phyloP scores from a whole-genome alignment of 2,329 filamentous ascomycete genomes.

The Alternaria arbusti region DNA sequence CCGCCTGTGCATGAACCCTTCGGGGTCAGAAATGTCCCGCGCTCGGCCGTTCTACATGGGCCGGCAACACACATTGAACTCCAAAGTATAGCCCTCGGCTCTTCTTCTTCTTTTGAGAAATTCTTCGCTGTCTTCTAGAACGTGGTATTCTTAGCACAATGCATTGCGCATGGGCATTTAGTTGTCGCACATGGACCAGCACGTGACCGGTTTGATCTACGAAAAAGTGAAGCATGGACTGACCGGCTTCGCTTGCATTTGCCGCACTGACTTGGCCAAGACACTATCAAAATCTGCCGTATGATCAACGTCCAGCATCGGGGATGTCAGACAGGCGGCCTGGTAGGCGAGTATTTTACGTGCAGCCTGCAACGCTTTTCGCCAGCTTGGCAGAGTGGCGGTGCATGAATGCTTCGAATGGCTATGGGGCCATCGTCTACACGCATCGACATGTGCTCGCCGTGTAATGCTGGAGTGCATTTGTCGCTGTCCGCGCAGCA shows the following conservation, averaged over 20 bases:
- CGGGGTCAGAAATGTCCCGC: no score
- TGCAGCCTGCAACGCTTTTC: not conserved
- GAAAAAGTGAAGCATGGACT: no score
- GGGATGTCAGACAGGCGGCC: not conserved
- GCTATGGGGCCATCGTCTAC: not conserved
- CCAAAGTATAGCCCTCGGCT: no score
- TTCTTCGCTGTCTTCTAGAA: no score
- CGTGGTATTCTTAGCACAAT: no score
- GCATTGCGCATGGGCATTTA: no score
- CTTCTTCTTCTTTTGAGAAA: no score
- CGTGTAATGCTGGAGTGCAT: not conserved
- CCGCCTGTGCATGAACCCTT: no score
- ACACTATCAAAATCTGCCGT: not conserved
- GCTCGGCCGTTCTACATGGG: no score
- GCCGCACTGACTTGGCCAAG: not conserved
- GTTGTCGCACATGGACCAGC: no score
- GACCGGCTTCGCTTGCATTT: not conserved
- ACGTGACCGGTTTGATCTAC: no score
- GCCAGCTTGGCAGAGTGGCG: not conserved
- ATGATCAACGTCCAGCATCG: not conserved
- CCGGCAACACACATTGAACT: no score
- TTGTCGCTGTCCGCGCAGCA: not conserved
- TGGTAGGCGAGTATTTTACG: not conserved
- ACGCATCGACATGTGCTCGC: not conserved
- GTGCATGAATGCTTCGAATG: not conserved